Percentiles rank a stretch among this genome's conserved stretches.
phyloP scores from a whole-genome alignment of 2,329 filamentous ascomycete genomes.

The Talaromyces verruculosus region DNA sequence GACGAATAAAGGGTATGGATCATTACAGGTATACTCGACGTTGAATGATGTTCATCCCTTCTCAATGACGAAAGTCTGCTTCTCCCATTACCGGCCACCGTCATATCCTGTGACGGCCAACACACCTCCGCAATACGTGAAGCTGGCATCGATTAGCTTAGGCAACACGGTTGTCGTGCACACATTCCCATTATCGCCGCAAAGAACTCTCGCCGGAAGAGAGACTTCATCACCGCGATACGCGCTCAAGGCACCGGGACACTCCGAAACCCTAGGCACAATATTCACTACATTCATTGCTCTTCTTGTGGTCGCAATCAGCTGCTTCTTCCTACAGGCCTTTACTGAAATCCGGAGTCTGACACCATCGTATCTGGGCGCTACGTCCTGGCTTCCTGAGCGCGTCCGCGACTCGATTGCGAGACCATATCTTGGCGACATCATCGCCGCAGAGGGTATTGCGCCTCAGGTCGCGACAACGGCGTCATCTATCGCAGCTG shows the following conservation, averaged over 20 bases:
- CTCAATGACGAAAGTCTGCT: slow-evolving; percentile 58
- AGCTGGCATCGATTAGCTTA: slow-evolving; percentile 78
- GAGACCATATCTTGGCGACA: slow-evolving; percentile 35
- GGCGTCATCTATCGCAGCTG: slow-evolving; percentile 1
- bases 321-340: slow-evolving; percentile 62
- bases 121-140: slow-evolving; percentile 61
- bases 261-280: slow-evolving; percentile 55
- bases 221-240: slow-evolving; percentile 62
- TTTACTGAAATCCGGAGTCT: slow-evolving; percentile 62
- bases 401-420: slow-evolving; percentile 46
- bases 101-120: slow-evolving; percentile 48
- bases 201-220: slow-evolving; percentile 39
- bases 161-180: slow-evolving; percentile 78
- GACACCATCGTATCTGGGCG: slow-evolving; percentile 57
- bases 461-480: slow-evolving; percentile 10
- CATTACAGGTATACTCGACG: slow-evolving; percentile 52
- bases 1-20: slow-evolving; percentile 41
- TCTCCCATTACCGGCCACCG: slow-evolving; percentile 55
- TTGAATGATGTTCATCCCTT: slow-evolving; percentile 58
- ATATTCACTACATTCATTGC: slow-evolving; percentile 58
- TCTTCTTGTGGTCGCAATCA: slow-evolving; percentile 61
- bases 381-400: slow-evolving; percentile 56
- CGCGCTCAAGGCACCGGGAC: slow-evolving; percentile 62
- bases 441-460: slow-evolving; percentile 21
- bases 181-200: slow-evolving; percentile 63